Conservation (phyloP, 345 rosid species). For the Euphorbia lathyris region DNA sequence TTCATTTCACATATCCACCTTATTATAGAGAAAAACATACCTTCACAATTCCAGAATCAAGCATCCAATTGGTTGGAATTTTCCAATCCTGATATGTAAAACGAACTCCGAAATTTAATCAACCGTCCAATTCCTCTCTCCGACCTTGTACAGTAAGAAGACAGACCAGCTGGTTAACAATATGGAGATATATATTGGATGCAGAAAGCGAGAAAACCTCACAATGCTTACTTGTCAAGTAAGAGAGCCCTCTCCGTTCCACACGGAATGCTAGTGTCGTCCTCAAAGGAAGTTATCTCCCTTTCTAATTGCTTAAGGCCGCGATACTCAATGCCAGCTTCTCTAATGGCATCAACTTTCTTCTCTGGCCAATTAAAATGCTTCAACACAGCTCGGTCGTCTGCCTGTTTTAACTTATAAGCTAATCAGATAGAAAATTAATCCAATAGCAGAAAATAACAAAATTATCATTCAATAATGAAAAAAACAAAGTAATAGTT, state of each 20-base stretch:
- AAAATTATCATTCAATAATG: too few species aligned
- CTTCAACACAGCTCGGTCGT: slow-evolving; percentile 87
- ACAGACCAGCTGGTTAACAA: too few species aligned
- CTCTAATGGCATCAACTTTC: slow-evolving; percentile 80
- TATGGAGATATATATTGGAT: too few species aligned
- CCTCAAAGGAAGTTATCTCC: slow-evolving; percentile 58
- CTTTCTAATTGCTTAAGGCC: slow-evolving; percentile 61
- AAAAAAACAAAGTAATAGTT: too few species aligned
- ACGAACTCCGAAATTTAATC: slow-evolving; percentile 52
- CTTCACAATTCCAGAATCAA: slow-evolving; percentile 69
- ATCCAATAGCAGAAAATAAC: too few species aligned
- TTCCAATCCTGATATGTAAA: slow-evolving; percentile 54
- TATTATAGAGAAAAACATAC: slow-evolving; percentile 30
- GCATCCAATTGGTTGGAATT: too few species aligned
- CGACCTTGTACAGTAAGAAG: slow-evolving; percentile 41
- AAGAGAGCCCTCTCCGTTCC: slow-evolving; percentile 61
- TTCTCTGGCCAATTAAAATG: slow-evolving; percentile 96
- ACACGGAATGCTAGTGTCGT: slow-evolving; percentile 51
- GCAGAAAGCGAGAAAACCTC: too few species aligned
- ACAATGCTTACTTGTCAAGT: too few species aligned
- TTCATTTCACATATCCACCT: neutral
- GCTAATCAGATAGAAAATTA: too few species aligned
- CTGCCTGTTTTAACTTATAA: slow-evolving; percentile 46
- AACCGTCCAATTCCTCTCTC: slow-evolving; percentile 67
- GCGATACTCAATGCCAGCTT: slow-evolving; percentile 83